phyloP scores from a whole-genome alignment of 2,329 filamentous ascomycete species.

The Fusarium sp. region DNA sequence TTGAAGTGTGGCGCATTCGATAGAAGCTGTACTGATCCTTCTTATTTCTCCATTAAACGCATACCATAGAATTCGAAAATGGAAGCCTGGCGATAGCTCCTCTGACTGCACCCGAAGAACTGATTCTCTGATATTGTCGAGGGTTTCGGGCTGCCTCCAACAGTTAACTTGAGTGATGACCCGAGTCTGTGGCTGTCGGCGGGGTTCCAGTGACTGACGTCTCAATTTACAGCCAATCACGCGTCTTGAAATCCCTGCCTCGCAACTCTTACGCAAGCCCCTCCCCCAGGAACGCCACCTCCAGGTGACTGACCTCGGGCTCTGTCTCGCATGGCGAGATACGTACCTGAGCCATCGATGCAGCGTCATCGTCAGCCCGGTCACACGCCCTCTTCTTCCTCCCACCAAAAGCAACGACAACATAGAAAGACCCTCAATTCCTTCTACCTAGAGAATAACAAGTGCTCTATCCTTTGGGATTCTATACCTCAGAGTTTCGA shows the following conservation, averaged over 20 bases:
- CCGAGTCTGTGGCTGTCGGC: conserved; percentile 34
- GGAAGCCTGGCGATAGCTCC: background rate
- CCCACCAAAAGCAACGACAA: conserved; percentile 14
- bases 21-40: background rate
- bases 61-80: background rate
- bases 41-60: background rate
- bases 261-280: conserved; percentile 46
- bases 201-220: conserved; percentile 27
- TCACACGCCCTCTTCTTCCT: conserved; percentile 34
- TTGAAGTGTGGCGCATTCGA: background rate
- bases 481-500: background rate
- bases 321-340: conserved; percentile 21
- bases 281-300: conserved; percentile 40
- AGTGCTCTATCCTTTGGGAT: background rate
- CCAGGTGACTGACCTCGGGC: conserved; percentile 29
- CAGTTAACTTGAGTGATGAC: conserved; percentile 32
- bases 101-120: background rate
- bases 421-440: conserved; percentile 21
- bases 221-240: conserved; percentile 24
- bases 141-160: conserved; percentile 27
- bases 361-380: conserved; percentile 44
- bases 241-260: background rate
- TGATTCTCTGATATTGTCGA: background rate
- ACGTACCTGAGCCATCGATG: conserved; percentile 18
- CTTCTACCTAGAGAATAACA: background rate